Evolutionary conservation across 345 rosid species (phyloP), one percentile per base, ranked within the genome.

Genomic region (Rhizophora mangle): DNA sequence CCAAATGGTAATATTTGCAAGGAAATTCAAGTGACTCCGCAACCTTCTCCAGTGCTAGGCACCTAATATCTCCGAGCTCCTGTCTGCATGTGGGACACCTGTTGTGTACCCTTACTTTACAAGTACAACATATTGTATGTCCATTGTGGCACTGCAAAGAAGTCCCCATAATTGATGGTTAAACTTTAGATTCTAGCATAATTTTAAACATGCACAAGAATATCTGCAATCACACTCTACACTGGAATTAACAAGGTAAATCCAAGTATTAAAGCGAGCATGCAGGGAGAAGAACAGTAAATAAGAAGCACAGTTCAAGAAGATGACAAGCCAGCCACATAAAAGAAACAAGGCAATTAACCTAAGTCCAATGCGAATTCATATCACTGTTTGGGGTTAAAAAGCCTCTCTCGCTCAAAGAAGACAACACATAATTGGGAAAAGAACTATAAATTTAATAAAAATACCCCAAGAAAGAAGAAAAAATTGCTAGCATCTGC

Each of bases 41-140:
- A 22, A 88, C 91, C 76, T 86, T 88, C 81, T 87, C 92, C 61
- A 87, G 77, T 56, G 92, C 92, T 72, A 89, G 83, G 72, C 96
- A 89, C 69, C 92, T 83, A 68, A 89, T 89, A 67, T 87, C 96
- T 56, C 92, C 96, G 29, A 89, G 96, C 74, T 89, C 92, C 81
- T 84, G 89, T 61, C 95, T 78, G 67, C 95, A 89, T 4, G 95
- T 89, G 7, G 95, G 95, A 70, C 95, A 89, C 18, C 88, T 76
- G 61, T 89, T 87, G 63, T 89, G 96, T 62, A 89, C 96, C 79
- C 85, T 83, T 46, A 85, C 75, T 84, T 89, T 89, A 83, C 96
- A 89, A 47, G 92, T 89, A 49, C 89, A 89, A 81, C 96, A 89
- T 30, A 89, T 76, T 15, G 96, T 87, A 69, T 89, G 96, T 49